Percentiles rank a stretch among this genome's conserved stretches.
Conservation (phyloP, 805 yeast species). For the Wickerhamiella bombiphila region DNA sequence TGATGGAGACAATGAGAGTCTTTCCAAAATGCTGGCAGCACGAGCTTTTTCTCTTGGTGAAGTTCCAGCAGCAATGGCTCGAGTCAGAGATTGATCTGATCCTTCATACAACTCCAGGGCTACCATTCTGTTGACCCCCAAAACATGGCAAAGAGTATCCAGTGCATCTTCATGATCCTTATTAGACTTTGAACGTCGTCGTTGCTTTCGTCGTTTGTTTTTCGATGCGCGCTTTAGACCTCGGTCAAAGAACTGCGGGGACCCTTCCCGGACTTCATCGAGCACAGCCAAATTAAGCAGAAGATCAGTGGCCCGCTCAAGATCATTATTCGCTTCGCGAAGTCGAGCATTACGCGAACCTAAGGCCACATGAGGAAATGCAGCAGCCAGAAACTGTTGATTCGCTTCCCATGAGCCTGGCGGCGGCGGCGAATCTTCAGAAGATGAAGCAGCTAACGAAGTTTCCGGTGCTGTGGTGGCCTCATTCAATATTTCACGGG, state of each 20-base stretch:
- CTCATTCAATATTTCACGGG: constrained; percentile 1
- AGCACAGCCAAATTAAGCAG: constrained; percentile 6
- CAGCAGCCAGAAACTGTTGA: constrained; percentile 3
- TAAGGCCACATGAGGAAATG: constrained; percentile 7
- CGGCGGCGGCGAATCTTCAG: not conserved
- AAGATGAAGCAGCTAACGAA: not conserved
- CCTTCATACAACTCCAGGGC: not conserved
- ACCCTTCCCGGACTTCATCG: constrained; percentile 1
- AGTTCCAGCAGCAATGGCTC: not conserved
- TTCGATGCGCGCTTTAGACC: not conserved
- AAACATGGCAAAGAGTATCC: not conserved
- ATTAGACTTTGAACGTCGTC: not conserved
- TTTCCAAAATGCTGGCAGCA: not conserved
- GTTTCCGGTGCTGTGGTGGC: not conserved
- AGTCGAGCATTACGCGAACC: constrained; percentile 1
- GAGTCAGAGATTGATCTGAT: not conserved
- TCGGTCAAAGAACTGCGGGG: constrained; percentile 4
- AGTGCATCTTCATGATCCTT: not conserved
- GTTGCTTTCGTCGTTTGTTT: not conserved
- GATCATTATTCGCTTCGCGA: constrained; percentile 1
- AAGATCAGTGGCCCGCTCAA: constrained; percentile 9
- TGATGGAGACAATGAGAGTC: not conserved
- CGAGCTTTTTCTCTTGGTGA: not conserved
- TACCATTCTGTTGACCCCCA: not conserved
- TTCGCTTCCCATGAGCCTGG: not conserved